Evolutionary conservation across 2,329 filamentous ascomycete genomes (phyloP).

Genomic region (Aspergillus pseudoviridinutans): DNA sequence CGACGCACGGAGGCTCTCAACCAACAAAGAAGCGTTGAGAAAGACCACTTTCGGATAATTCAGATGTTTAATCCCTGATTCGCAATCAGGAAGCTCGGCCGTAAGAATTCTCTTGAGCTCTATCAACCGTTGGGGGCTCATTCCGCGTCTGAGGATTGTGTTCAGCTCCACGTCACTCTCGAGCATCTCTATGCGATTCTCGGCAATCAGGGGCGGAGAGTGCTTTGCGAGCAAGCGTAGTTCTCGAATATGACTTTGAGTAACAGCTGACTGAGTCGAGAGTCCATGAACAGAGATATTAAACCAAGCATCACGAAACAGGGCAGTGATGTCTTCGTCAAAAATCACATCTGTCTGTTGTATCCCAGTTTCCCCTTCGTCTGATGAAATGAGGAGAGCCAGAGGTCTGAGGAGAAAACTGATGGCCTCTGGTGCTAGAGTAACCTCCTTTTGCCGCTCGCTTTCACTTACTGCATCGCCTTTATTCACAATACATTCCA

Average conservation of each 20-base stretch:
- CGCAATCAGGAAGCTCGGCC: constrained; percentile 69
- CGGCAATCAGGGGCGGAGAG: constrained; percentile 80
- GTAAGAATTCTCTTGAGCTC: constrained; percentile 77
- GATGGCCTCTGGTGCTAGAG: constrained; percentile 82
- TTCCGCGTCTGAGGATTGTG: constrained; percentile 81
- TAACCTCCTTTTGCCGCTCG: constrained; percentile 71
- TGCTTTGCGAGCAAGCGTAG: constrained; percentile 80
- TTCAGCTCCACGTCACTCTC: constrained; percentile 98
- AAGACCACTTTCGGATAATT: constrained; percentile 92
- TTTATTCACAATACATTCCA: constrained; percentile 84
- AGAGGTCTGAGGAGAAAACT: constrained; percentile 80
- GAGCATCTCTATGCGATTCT: constrained; percentile 81
- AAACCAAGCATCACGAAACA: constrained; percentile 93
- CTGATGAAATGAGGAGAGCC: constrained; percentile 70
- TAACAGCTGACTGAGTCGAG: constrained; percentile 67
- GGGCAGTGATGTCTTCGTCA: constrained; percentile 66
- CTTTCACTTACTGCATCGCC: constrained; percentile 78
- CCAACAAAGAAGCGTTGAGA: constrained; percentile 80
- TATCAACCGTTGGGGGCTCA: constrained; percentile 65
- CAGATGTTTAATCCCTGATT: constrained; percentile 72
- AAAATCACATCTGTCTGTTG: constrained; percentile 32
- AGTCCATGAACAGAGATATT: constrained; percentile 96
- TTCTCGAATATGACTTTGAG: constrained; percentile 69
- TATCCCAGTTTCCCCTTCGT: constrained; percentile 16
- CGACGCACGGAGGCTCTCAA: constrained; percentile 82